Conservation (phyloP, 2,329 filamentous ascomycete genomes). For the Fonsecaea erecta region DNA sequence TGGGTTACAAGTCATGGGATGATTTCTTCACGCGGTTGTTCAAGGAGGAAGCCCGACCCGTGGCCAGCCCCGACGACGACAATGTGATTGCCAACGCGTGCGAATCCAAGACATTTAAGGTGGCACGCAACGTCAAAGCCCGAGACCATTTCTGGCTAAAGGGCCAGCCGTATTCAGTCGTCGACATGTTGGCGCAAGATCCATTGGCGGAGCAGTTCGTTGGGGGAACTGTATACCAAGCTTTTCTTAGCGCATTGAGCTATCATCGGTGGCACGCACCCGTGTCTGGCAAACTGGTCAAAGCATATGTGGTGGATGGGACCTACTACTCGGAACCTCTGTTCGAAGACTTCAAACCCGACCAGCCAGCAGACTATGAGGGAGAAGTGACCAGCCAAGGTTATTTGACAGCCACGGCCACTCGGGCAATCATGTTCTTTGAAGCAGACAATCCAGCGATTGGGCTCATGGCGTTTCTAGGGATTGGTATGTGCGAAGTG, state of each 20-base stretch:
- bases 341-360: conserved; percentile 53
- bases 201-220: conserved; percentile 59
- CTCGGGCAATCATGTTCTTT: conserved; percentile 71
- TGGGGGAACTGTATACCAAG: conserved; percentile 71
- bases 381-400: conserved; percentile 58
- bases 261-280: conserved; percentile 76
- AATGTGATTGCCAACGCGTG: conserved; percentile 66
- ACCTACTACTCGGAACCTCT: conserved; percentile 70
- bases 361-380: conserved; percentile 39
- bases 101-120: conserved; percentile 64
- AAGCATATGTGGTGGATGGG: conserved; percentile 64
- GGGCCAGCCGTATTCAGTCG: conserved; percentile 68
- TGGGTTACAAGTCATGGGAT: conserved; percentile 71
- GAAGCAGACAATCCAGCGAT: conserved; percentile 70
- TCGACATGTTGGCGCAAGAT: conserved; percentile 67
- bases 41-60: conserved; percentile 59
- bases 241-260: conserved; percentile 68
- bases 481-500: conserved; percentile 78
- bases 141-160: conserved; percentile 72
- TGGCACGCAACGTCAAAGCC: conserved; percentile 57
- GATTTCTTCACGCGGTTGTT: conserved; percentile 70
- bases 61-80: conserved; percentile 61
- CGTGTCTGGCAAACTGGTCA: conserved; percentile 64
- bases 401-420: conserved; percentile 70
- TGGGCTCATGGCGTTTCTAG: conserved; percentile 71